phyloP scores from a whole-genome alignment of 163 green algal genomes.

The Scenedesmus sp. region DNA sequence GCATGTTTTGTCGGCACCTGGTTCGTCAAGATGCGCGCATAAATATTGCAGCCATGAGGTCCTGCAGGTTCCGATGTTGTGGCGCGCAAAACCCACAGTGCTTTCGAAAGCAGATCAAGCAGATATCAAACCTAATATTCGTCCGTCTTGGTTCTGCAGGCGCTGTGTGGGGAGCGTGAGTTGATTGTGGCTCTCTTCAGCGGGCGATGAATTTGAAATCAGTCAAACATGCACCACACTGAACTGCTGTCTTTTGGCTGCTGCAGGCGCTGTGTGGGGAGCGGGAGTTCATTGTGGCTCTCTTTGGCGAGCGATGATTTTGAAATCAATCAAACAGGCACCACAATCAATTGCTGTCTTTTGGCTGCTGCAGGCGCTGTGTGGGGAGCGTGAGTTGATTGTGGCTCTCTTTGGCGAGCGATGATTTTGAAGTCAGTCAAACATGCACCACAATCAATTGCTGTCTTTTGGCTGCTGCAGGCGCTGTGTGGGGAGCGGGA shows the following conservation, averaged over 20 bases:
- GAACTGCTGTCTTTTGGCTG: too few species aligned
- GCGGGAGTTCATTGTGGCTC: conserved; percentile 85
- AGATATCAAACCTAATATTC: too few species aligned
- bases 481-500: conserved; percentile 84
- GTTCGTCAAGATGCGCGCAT: too few species aligned
- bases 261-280: conserved; percentile 79
- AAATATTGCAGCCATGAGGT: too few species aligned
- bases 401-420: conserved; percentile 84
- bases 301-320: conserved; percentile 86
- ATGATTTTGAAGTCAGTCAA: background rate
- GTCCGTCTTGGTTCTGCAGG: conserved; percentile 54
- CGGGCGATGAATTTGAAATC: too few species aligned
- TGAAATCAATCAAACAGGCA: background rate
- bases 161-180: conserved; percentile 85
- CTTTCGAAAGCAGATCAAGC: too few species aligned
- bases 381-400: conserved; percentile 88
- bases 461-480: conserved; percentile 44
- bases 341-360: background rate
- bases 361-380: conserved; percentile 64
- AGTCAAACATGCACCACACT: too few species aligned
- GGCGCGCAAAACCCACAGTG: too few species aligned
- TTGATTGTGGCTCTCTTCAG: conserved; percentile 91
- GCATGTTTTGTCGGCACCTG: too few species aligned
- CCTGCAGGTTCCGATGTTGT: too few species aligned
- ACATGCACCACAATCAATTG: background rate